Conservation (phyloP, 2,329 filamentous ascomycete species). For the Alternaria atra region DNA sequence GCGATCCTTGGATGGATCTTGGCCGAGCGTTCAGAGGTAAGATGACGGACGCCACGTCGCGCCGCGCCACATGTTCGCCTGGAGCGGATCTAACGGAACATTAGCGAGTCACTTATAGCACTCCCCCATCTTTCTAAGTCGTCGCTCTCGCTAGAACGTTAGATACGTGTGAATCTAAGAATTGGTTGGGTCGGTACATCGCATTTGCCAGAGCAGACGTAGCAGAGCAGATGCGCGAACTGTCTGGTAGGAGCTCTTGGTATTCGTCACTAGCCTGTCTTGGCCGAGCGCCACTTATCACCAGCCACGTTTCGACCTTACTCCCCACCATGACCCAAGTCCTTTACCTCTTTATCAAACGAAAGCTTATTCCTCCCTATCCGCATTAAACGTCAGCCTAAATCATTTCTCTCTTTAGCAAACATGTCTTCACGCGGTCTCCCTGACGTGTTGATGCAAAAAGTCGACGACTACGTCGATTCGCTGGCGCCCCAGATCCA, state of each 20-base stretch:
- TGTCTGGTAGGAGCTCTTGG: neutral
- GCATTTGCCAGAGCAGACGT: too few species aligned
- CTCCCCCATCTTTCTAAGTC: neutral
- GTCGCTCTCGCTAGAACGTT: too few species aligned
- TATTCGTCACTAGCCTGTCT: slow-evolving; percentile 3
- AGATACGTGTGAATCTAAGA: too few species aligned
- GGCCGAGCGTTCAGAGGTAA: neutral
- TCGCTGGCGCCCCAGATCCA: slow-evolving; percentile 44
- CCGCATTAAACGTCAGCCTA: neutral
- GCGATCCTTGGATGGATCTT: neutral
- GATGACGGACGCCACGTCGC: neutral
- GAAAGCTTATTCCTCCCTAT: neutral
- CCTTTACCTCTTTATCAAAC: neutral
- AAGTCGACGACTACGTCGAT: slow-evolving; percentile 43
- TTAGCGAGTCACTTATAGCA: neutral
- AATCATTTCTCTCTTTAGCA: neutral
- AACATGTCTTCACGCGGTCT: slow-evolving; percentile 32
- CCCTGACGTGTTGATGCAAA: slow-evolving; percentile 37
- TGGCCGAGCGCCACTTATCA: slow-evolving; percentile 3
- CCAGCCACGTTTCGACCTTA: slow-evolving; percentile 3
- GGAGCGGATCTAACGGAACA: neutral
- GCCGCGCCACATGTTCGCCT: neutral
- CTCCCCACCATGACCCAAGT: neutral
- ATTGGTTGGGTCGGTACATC: too few species aligned
- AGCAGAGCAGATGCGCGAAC: too few species aligned